Evolutionary conservation across 176 grass and related monocot genomes (phyloP), one percentile per base, ranked within the genome.

Genomic region (Carex scoparia): DNA sequence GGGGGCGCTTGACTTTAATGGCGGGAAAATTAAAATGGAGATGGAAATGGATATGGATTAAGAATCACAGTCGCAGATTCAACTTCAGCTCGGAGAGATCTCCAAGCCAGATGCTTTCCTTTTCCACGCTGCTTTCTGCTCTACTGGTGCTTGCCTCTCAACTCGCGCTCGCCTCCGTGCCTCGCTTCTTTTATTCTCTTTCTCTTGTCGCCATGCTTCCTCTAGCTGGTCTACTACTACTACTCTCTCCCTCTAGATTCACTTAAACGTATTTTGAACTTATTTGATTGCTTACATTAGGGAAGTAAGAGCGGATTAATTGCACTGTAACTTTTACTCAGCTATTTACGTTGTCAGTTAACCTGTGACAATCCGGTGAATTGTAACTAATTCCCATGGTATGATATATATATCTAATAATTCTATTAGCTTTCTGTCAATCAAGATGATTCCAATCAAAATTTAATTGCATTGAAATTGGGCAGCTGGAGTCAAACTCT

Each of bases 141-240:
- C 74, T 87, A 32, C 86, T 97, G 4, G 88, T 93, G 69, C 82
- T 97, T 42, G 85, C 91, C 57, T 94, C 87, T 63, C 95, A 98
- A 63, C 79, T 94, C 67, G 91, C 95, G 40, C 84, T 98, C n/a
- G 95, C 92, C 79, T 88, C 88, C 84, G 91, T 98, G 63, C 95
- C 95, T 66, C 91, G 85, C 38, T 37, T 94, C 68, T 90, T 94
- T 86, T 88, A 89, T 1, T 94, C 84, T 13, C 66, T 98, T 61
- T 93, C 92, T 9, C 91, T 98, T 63, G 51, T 98, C 73, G 79
- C 92, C 82, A 93, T 98, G 95, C 95, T 98, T 81, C 95, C 92
- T 65, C 80, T 98, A 65, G 86, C 91, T 74, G 95, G 95, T 93
- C 71, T 19, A 57, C 64, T 28, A 44, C 59, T 23, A 16, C 60